Evolutionary conservation across 2,329 filamentous ascomycete species (phyloP).

Genomic region (Lojkania enalia): DNA sequence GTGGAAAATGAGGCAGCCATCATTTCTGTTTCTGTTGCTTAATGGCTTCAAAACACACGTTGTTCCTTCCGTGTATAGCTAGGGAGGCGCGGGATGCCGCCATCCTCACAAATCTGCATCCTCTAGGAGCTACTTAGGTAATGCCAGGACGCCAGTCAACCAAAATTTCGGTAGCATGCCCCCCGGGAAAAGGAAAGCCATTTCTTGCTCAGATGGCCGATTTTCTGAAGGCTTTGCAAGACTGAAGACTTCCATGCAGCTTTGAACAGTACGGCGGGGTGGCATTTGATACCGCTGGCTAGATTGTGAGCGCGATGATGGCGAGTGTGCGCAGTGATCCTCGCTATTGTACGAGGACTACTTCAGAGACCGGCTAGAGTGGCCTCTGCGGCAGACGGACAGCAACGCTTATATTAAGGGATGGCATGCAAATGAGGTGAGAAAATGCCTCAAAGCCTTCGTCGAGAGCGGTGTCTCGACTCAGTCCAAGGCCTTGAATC

Average conservation of each 20-base stretch:
- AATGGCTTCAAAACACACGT: constrained; percentile 24
- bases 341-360: constrained; percentile 34
- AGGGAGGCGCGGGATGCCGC: constrained; percentile 24
- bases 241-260: constrained; percentile 35
- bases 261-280: constrained; percentile 38
- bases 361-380: constrained; percentile 28
- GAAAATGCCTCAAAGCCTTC: constrained; percentile 35
- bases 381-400: constrained; percentile 30
- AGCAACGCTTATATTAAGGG: constrained; percentile 32
- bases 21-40: constrained; percentile 34
- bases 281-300: constrained; percentile 35
- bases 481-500: constrained; percentile 23
- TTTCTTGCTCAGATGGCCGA: constrained; percentile 37
- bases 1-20: constrained; percentile 25
- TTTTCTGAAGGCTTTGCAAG: constrained; percentile 37
- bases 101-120: constrained; percentile 31
- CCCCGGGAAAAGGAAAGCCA: constrained; percentile 25
- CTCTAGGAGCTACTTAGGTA: constrained; percentile 39
- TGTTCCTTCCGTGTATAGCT: constrained; percentile 39
- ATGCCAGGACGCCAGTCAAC: constrained; percentile 29
- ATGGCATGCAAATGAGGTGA: constrained; percentile 35
- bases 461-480: constrained; percentile 23
- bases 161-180: constrained; percentile 26
- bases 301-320: constrained; percentile 39
- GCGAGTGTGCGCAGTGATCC: constrained; percentile 34